Percentiles rank a stretch among this genome's conserved stretches.
These are phyloP conservation scores for Candida odintsovae DNA, from an alignment of 805 yeast genomes.

Conservation along the genomic window DNA sequence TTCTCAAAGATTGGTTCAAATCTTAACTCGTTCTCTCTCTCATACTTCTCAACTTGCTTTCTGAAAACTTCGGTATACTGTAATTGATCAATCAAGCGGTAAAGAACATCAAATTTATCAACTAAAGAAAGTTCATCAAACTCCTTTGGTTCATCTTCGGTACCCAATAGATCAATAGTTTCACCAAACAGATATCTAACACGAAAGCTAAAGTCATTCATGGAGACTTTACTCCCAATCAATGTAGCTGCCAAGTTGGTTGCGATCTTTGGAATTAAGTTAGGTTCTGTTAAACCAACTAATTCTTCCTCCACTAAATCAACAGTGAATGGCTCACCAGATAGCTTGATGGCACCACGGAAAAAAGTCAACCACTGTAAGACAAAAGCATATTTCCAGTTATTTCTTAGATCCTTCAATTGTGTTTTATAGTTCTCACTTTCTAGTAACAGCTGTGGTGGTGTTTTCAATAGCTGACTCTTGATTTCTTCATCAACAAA, in stretches of 20 bases:
- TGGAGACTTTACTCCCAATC: constrained; percentile 17
- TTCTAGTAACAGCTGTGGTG: constrained; percentile 33
- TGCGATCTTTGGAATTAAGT: constrained; percentile 39
- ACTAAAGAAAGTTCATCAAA: constrained; percentile 36
- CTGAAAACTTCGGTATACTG: constrained; percentile 42
- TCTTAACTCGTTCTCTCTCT: constrained; percentile 24
- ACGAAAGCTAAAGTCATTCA: constrained; percentile 22
- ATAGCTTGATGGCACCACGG: constrained; percentile 45
- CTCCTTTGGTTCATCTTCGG: constrained; percentile 22
- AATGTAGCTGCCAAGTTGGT: constrained; percentile 16
- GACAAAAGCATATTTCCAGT: constrained; percentile 33
- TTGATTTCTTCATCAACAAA: constrained; percentile 29
- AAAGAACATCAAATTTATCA: constrained; percentile 46
- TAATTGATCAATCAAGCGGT: constrained; percentile 36
- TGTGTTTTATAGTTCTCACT: constrained; percentile 27
- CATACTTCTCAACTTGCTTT: constrained; percentile 38
- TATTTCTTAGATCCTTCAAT: constrained; percentile 29
- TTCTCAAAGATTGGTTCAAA: constrained; percentile 27
- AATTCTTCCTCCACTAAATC: constrained; percentile 57
- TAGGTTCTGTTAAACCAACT: constrained; percentile 36
- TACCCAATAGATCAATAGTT: constrained; percentile 15
- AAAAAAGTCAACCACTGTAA: constrained; percentile 53
- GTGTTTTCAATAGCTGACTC: constrained; percentile 33
- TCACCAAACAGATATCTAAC: constrained; percentile 24
- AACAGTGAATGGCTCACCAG: constrained; percentile 48